A percentile compares a stretch with the other conserved stretches of the same genome.
Conservation (phyloP, 2,329 filamentous ascomycete genomes). For the Ustulina deusta region DNA sequence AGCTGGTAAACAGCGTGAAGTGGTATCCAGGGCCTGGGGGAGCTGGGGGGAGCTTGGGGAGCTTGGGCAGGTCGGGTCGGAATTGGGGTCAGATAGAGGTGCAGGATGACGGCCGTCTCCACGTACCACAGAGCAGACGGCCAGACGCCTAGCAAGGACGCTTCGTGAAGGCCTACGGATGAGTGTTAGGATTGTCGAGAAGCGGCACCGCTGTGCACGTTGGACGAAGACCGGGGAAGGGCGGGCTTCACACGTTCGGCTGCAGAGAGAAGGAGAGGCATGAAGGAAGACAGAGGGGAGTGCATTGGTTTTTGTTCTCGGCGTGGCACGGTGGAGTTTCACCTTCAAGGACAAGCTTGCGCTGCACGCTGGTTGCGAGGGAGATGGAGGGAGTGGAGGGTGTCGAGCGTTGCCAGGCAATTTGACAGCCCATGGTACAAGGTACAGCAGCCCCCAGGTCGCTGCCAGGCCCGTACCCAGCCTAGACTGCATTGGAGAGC, state of each 20-base stretch:
- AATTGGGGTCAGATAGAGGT: conserved; percentile 17
- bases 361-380: conserved; percentile 47
- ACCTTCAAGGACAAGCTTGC: conserved; percentile 33
- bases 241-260: conserved; percentile 45
- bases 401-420: conserved; percentile 46
- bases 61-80: conserved; percentile 18
- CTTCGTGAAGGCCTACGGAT: conserved; percentile 43
- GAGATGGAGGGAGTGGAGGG: conserved; percentile 39
- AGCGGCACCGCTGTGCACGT: conserved; percentile 43
- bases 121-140: conserved; percentile 32
- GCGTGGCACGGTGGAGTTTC: conserved; percentile 45
- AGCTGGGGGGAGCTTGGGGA: too few relatives aligned
- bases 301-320: conserved; percentile 49
- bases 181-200: conserved; percentile 41
- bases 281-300: conserved; percentile 43
- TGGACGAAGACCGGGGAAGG: conserved; percentile 33
- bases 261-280: conserved; percentile 41
- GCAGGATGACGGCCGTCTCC: conserved; percentile 11
- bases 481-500: too few relatives aligned
- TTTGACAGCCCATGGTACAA: conserved; percentile 32
- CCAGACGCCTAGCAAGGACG: conserved; percentile 34
- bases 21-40: neutral
- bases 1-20: neutral
- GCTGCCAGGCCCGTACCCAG: neutral
- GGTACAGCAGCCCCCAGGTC: conserved; percentile 1